Conservation (phyloP, 306 rosid species). For the barrel medic (Medicago truncatula) region DNA sequence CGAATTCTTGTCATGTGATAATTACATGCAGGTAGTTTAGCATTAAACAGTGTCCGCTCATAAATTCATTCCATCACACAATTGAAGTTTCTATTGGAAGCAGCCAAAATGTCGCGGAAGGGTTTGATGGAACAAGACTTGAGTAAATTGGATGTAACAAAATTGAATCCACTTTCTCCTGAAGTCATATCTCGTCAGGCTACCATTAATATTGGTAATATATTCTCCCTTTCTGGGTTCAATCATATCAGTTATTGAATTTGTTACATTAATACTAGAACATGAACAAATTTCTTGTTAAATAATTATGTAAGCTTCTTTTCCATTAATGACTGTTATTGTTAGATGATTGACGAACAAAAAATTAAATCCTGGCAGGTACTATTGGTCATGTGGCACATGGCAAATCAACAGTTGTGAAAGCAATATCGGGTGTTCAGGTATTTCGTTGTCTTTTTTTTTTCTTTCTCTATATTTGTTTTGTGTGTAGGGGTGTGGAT, state of each 20-base stretch:
- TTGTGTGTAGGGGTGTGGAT: neutral
- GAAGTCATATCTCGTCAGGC: slow-evolving; percentile 97
- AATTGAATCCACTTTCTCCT: slow-evolving; percentile 88
- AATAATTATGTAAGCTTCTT: neutral
- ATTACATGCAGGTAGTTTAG: slow-evolving; percentile 22
- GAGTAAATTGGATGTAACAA: slow-evolving; percentile 85
- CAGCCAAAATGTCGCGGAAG: slow-evolving; percentile 76
- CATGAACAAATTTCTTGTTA: neutral
- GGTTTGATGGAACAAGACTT: slow-evolving; percentile 97
- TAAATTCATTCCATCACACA: neutral
- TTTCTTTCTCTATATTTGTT: neutral
- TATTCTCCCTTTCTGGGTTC: neutral
- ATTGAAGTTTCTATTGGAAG: slow-evolving; percentile 26
- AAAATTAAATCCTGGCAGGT: slow-evolving; percentile 55
- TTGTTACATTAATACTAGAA: neutral
- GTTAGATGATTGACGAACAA: slow-evolving; percentile 33
- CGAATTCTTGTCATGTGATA: neutral
- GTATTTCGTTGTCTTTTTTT: slow-evolving; percentile 43
- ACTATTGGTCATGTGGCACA: slow-evolving; percentile 99
- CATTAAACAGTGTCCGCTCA: slow-evolving; percentile 12
- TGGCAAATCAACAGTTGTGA: slow-evolving; percentile 94
- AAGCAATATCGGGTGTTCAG: slow-evolving; percentile 99
- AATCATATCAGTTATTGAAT: slow-evolving; percentile 3
- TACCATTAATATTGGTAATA: slow-evolving; percentile 87
- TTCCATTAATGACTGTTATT: slow-evolving; percentile 29